phyloP scores from a whole-genome alignment of 2,329 filamentous ascomycete genomes.

The Chaetomiaceae sp. region DNA sequence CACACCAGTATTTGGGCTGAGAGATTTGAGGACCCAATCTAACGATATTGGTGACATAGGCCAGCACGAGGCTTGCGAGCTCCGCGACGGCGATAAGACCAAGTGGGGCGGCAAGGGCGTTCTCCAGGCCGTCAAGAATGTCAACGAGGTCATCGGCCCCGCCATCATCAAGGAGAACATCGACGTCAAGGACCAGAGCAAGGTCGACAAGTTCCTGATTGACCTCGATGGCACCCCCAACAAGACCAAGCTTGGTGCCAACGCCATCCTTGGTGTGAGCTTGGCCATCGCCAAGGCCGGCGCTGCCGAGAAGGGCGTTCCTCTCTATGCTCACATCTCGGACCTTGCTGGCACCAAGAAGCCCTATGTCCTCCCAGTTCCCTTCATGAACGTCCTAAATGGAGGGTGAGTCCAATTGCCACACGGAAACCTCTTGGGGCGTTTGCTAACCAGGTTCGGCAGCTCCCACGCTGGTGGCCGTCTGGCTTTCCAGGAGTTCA shows the following conservation, averaged over 20 bases:
- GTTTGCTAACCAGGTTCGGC: conserved; percentile 31
- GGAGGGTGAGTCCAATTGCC: conserved; percentile 48
- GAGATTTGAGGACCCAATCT: conserved; percentile 13
- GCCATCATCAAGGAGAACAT: conserved; percentile 77
- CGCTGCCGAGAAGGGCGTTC: conserved; percentile 82
- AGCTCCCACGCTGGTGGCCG: conserved; percentile 95
- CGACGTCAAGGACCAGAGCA: conserved; percentile 82
- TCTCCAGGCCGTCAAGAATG: conserved; percentile 78
- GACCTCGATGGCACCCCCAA: conserved; percentile 78
- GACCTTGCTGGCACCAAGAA: conserved; percentile 87
- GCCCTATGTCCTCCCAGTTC: conserved; percentile 83
- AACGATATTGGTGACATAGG: conserved; percentile 45
- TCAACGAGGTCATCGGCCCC: conserved; percentile 76
- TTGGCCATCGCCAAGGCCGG: conserved; percentile 84
- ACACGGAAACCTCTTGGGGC: background rate
- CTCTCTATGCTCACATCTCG: conserved; percentile 83
- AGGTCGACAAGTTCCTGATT: conserved; percentile 80
- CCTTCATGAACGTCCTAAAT: conserved; percentile 93
- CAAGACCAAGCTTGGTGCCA: conserved; percentile 85
- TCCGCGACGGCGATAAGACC: conserved; percentile 83
- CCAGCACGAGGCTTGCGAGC: conserved; percentile 86
- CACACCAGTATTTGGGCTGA: conserved; percentile 16
- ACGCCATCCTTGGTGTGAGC: conserved; percentile 81
- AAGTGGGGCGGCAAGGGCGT: conserved; percentile 88
- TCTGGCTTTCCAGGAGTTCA: conserved; percentile 93